A percentile compares a stretch with the other conserved stretches of the same genome.
phyloP scores from a whole-genome alignment of 2,329 filamentous ascomycete species.

The Alternaria viburni region DNA sequence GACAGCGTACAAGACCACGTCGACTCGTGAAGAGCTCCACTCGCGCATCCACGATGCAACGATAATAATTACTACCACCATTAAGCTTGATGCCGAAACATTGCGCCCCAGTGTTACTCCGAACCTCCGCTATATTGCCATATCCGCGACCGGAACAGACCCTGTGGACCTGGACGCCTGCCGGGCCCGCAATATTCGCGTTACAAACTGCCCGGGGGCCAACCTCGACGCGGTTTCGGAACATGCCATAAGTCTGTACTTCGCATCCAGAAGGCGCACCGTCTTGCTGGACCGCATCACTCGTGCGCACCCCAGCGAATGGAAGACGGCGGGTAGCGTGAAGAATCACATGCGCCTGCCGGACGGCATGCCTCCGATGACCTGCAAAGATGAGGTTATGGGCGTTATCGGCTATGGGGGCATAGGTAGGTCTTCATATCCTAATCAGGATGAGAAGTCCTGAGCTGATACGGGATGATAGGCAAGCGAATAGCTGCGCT shows the following conservation, averaged over 20 bases:
- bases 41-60: conserved; percentile 55
- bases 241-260: conserved; percentile 59
- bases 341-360: conserved; percentile 39
- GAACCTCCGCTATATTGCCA: conserved; percentile 53
- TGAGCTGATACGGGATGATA: conserved; percentile 21
- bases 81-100: conserved; percentile 50
- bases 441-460: conserved; percentile 12
- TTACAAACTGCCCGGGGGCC: conserved; percentile 56
- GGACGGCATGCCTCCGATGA: conserved; percentile 51
- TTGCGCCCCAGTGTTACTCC: conserved; percentile 49
- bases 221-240: conserved; percentile 58
- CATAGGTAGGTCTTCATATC: conserved; percentile 46
- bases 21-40: conserved; percentile 39
- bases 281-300: conserved; percentile 39
- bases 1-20: conserved; percentile 46
- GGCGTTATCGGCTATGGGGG: conserved; percentile 60
- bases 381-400: conserved; percentile 56
- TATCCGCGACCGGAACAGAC: conserved; percentile 57
- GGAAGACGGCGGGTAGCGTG: conserved; percentile 50
- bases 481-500: conserved; percentile 54
- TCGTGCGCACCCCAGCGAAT: conserved; percentile 45
- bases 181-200: conserved; percentile 51
- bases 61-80: conserved; percentile 53
- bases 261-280: conserved; percentile 53
- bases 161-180: conserved; percentile 55